Evolutionary conservation across 129 eudicot genomes (phyloP), one percentile per base, ranked within the genome.

Genomic region (Dittrichia graveolens): DNA sequence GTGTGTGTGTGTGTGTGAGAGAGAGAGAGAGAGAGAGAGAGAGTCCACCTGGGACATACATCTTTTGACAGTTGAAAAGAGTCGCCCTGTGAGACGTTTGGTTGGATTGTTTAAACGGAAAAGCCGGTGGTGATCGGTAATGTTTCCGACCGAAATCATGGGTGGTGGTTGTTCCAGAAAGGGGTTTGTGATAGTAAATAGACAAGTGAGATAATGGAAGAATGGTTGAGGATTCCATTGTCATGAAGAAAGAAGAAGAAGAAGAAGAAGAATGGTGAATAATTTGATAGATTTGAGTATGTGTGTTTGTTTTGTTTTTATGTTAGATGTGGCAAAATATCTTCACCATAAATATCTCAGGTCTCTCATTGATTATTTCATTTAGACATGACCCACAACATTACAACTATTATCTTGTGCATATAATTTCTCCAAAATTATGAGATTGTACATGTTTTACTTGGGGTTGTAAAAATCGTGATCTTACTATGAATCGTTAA

Each of bases 41-140:
- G 38, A 50, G 81, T 85, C 48, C 55, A 89, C 94, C 98, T 55
- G 98, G 95, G 54, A 93, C 98, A 67, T 72, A 84, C 98, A 93
- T 93, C 88, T 93, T 93, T 59, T 83, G 80, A 72, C 98, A 93
- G 44, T 82, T 80, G 68, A 84, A 6, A 54, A 61, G 84, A 8
- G 89, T 71, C 44, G 8, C 2, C 31, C 31, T 71, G n/a, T 12
- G 46, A 75, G 81, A 43, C 79, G 80, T 77, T n/a, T 48, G 79
- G 63, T 74, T 82, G 83, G 83, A 62, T 74, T 78, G 91, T 61
- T 68, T 84, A 14, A 76, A 75, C 43, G 85, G 87, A 69, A 42
- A 67, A 83, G 75, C 60, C 66, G 79, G 31, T 24, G 31, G 31
- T 24, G 31, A 24, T 24, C 31, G 31, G 31, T 24, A 24, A 24